phyloP scores from a whole-genome alignment of 768 basidiomycete species.

The Crucibulum laeve region DNA sequence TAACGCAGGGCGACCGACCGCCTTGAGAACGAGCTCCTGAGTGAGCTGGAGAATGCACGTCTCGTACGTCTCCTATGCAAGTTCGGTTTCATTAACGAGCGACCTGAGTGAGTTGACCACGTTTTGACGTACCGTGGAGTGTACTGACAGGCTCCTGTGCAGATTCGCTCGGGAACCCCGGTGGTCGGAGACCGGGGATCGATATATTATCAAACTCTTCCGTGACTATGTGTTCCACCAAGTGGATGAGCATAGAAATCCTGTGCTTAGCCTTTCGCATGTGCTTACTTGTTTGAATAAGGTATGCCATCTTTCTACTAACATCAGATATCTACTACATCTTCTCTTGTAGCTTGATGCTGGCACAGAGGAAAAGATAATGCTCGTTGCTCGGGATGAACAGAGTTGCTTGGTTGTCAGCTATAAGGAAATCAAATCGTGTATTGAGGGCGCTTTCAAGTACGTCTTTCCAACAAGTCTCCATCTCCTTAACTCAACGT shows the following conservation, averaged over 20 bases:
- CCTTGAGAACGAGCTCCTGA: conserved; percentile 77
- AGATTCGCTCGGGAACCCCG: conserved; percentile 94
- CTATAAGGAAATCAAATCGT: conserved; percentile 87
- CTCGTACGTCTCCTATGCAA: conserved; percentile 87
- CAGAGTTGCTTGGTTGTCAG: conserved; percentile 93
- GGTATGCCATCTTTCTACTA: conserved; percentile 30
- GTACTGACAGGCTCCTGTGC: not conserved
- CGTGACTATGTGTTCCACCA: conserved; percentile 98
- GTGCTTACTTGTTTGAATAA: conserved; percentile 93
- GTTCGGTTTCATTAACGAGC: conserved; percentile 97
- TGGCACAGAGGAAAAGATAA: conserved; percentile 89
- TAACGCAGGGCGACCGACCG: conserved; percentile 66
- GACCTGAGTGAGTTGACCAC: conserved; percentile 78
- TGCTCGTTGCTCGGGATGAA: conserved; percentile 93
- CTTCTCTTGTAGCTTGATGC: conserved; percentile 84
- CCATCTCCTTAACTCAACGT: conserved; percentile 1
- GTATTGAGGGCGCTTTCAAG: conserved; percentile 82
- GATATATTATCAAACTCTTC: conserved; percentile 98
- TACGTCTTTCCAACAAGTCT: conserved; percentile 29
- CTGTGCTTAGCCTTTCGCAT: conserved; percentile 86
- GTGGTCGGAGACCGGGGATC: conserved; percentile 98
- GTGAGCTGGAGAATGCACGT: conserved; percentile 92
- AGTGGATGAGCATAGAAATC: conserved; percentile 85
- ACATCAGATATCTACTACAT: not conserved
- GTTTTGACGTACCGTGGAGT: not conserved